Evolutionary conservation across 345 rosid genomes (phyloP), one percentile per base, ranked within the genome.

Genomic region (Syzygium grande): DNA sequence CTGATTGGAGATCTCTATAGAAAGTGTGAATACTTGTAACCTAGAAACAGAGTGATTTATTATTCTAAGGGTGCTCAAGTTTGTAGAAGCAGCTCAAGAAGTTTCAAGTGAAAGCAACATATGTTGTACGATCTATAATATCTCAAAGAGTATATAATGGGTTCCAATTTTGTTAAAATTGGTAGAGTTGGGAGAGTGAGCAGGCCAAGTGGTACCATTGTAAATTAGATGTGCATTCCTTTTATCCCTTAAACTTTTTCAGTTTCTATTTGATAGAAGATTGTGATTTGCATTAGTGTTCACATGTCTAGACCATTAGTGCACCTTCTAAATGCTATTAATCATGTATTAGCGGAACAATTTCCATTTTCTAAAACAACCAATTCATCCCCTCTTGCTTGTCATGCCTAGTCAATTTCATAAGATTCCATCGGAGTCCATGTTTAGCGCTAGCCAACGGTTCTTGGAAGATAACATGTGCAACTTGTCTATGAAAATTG

Each of bases 181-280:
- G 49, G 4, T 34, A 34, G 49, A 34, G 46, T 73, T 34, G 79
- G 22, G 79, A 68, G 79, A 65, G 43, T 0, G 22, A 73, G 46
- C 11, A 34, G 49, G 80, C 49, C 14, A 73, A 73, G 13, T 34
- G 49, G 46, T 46, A 17, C 49, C 14, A 38, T 14, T 38, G 0
- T 19, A 38, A 73, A 34, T 0, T 19, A 38, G 25, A 73, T 19
- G 46, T 38, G 80, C 49, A 34, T 38, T 65, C 34, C 22, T 65
- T 30, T 30, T 0, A 65, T 65, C 43, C 34, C 78, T 30, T 0
- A 30, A 65, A 38, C 6, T 30, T 17, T 0, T 65, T 65, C 43
- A 16, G 79, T 65, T 65, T 30, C 0, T 30, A 0, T 16, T 30
- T 65, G 41, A 65, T 16, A 0, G 22, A 30, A 65, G 34, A 16